Evolutionary conservation across 345 rosid species (phyloP).

Genomic region (Carallia pectinifolia): DNA sequence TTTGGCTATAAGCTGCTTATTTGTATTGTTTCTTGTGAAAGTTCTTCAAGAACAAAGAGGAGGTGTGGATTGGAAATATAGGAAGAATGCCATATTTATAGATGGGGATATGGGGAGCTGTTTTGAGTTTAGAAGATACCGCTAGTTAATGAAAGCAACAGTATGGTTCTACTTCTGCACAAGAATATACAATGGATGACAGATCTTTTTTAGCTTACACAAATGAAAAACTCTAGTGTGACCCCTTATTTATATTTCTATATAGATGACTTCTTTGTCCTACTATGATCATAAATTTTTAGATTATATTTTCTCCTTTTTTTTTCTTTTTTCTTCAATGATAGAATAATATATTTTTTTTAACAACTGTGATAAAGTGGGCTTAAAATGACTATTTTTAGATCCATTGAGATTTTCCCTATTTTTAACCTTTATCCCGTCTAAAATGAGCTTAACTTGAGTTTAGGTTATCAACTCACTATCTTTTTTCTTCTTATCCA

Average conservation of each 20-base stretch:
- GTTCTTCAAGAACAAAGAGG: background rate
- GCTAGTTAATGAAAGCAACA: background rate
- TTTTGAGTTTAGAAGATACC: background rate
- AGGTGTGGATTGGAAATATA: background rate
- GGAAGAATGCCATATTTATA: background rate
- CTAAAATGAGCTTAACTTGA: no score
- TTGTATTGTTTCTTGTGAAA: no score
- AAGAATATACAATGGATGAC: slow-evolving; percentile 34
- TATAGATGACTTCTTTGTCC: slow-evolving; percentile 19
- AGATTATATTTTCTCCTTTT: no score
- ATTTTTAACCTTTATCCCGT: no score
- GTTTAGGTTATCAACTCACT: no score
- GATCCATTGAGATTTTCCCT: no score
- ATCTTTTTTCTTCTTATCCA: no score
- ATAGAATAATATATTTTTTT: no score
- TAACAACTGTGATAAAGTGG: no score
- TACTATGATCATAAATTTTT: background rate
- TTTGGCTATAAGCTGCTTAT: no score
- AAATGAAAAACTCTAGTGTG: background rate
- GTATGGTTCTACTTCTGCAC: background rate
- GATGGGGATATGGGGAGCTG: background rate
- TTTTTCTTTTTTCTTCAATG: no score
- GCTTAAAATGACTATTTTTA: no score
- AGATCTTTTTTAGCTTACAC: slow-evolving; percentile 32
- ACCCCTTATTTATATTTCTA: background rate